Percentiles rank a stretch among this genome's conserved stretches.
Evolutionary conservation across 345 rosid species (phyloP).

Genomic region (Eucalyptus erythrocorys): DNA sequence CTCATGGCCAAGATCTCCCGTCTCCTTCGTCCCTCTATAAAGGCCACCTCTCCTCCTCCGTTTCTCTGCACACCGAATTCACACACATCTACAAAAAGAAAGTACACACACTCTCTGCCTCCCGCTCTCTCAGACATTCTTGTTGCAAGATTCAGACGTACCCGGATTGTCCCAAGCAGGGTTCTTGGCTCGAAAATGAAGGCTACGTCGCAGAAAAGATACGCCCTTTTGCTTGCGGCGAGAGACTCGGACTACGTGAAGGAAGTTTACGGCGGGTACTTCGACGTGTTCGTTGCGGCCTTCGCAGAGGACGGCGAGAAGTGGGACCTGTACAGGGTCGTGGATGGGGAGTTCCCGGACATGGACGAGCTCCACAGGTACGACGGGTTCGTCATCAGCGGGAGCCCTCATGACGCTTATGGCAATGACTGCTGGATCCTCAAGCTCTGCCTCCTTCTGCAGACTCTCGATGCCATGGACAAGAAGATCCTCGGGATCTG

Average conservation of each 20-base stretch:
- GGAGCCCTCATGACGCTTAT: constrained; percentile 77
- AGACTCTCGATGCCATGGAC: constrained; percentile 61
- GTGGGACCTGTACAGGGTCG: constrained; percentile 71
- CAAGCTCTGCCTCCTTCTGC: constrained; percentile 55
- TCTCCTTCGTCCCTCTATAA: background rate
- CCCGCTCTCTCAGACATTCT: background rate
- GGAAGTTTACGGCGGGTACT: constrained; percentile 70
- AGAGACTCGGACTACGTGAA: constrained; percentile 70
- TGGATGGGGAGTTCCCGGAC: constrained; percentile 72
- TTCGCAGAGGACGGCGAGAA: constrained; percentile 72
- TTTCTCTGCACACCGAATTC: background rate
- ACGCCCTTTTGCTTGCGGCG: constrained; percentile 55
- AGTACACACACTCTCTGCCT: background rate
- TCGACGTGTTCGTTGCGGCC: constrained; percentile 54
- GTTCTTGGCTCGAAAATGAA: background rate
- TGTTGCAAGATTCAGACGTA: background rate
- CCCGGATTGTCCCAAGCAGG: background rate
- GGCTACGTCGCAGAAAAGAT: constrained; percentile 10
- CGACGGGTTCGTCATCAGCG: constrained; percentile 76
- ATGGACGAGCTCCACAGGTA: constrained; percentile 44
- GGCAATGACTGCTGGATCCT: constrained; percentile 67
- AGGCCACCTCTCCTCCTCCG: background rate
- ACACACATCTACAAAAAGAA: background rate
- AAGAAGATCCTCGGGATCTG: constrained; percentile 81
- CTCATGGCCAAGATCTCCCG: background rate